Evolutionary conservation across 1,284 basidiomycete genomes (phyloP).

Genomic region (Meripilus lineatus): DNA sequence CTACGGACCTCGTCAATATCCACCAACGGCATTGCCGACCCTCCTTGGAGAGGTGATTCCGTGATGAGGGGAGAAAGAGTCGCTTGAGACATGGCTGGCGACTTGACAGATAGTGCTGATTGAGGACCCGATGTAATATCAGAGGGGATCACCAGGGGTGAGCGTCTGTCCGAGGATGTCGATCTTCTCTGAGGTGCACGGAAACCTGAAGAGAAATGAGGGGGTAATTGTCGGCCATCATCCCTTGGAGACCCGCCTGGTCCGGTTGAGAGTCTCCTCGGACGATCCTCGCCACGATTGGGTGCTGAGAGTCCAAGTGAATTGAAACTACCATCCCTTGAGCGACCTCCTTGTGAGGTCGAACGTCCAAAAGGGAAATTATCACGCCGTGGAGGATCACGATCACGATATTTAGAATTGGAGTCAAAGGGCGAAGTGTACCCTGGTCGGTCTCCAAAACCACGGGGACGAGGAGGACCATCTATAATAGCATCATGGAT

Average conservation of each 20-base stretch:
- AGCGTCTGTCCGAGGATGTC: background rate
- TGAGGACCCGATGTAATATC: conserved; percentile 5
- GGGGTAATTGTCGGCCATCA: conserved; percentile 34
- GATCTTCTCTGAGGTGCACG: conserved; percentile 12
- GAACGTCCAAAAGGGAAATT: conserved; percentile 8
- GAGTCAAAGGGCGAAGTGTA: conserved; percentile 13
- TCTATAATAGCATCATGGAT: conserved; percentile 15
- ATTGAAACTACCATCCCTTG: no score
- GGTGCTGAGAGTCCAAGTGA: no score
- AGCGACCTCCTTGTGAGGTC: no score
- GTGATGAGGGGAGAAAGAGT: conserved; percentile 13
- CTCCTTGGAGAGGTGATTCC: conserved; percentile 30
- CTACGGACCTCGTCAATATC: conserved; percentile 70
- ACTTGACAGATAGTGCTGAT: conserved; percentile 8
- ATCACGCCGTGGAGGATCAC: conserved; percentile 19
- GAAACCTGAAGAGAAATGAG: conserved; percentile 26
- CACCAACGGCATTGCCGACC: conserved; percentile 34
- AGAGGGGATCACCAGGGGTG: no score
- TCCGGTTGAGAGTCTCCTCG: conserved; percentile 10
- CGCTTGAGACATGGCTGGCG: conserved; percentile 14
- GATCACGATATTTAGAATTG: conserved; percentile 18
- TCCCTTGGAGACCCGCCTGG: conserved; percentile 15
- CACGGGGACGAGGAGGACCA: conserved; percentile 12
- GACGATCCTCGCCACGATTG: conserved; percentile 13
- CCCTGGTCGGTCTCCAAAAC: conserved; percentile 18